These are phyloP conservation scores for Sclerotinia borealis DNA, from an alignment of 2,329 filamentous ascomycete genomes.

Conservation along the genomic window DNA sequence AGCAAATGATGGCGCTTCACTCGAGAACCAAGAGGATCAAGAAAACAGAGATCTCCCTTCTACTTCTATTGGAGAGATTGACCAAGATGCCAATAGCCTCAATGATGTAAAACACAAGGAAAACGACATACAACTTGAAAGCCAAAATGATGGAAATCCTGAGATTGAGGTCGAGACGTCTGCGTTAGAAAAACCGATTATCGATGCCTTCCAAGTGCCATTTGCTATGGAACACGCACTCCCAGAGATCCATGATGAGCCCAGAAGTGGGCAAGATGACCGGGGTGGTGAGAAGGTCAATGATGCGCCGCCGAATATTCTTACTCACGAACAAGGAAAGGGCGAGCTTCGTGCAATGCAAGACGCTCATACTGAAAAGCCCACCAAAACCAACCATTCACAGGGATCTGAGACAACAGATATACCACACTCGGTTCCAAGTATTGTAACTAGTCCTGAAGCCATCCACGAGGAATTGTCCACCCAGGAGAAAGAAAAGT, in stretches of 20 bases:
- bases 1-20: background rate
- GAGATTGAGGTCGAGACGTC: background rate
- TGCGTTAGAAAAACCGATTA: background rate
- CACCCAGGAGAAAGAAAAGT: background rate
- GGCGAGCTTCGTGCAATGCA: too few species aligned
- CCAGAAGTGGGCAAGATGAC: background rate
- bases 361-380: background rate
- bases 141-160: background rate
- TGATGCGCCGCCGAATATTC: background rate
- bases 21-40: background rate
- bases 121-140: background rate
- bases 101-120: background rate
- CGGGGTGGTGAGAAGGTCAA: background rate
- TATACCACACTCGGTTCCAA: background rate
- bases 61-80: background rate
- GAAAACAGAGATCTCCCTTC: background rate
- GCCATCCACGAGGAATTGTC: background rate
- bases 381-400: background rate
- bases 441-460: background rate
- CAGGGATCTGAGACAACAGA: background rate
- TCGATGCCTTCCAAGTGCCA: too few species aligned
- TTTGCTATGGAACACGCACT: background rate
- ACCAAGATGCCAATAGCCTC: background rate
- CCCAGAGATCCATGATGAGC: background rate
- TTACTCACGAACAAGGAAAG: background rate